Base-by-base conservation (phyloP, 2,329 filamentous ascomycete genomes). In the Paecilomyces dactylethromorphus region DNA sequence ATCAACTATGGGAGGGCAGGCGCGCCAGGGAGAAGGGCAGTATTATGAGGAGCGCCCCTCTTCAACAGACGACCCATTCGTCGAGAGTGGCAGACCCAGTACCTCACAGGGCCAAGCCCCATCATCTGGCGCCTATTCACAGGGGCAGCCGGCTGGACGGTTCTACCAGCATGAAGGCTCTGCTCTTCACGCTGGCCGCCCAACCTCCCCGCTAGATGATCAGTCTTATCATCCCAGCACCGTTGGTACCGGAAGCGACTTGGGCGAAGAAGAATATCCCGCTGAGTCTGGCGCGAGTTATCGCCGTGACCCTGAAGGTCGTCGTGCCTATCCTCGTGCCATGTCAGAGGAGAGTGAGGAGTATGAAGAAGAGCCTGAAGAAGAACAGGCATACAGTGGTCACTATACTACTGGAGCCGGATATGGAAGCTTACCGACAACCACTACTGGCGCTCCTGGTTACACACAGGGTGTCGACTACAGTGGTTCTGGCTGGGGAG, bases 221-320 rank as follows among this genome's bases (percentile, higher is more conserved):
- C 74, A 63, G 56, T 73, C 79, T 21, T 83, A 80, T 63, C 80
- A 81, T 33, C 74, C 75, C 15, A 79, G 79, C 59, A 77, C 74
- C 22, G 75, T 45, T 18, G 39, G 71, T 58, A 72, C 72, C 58
- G 76, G 76, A 60, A 88, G 84, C 59, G 87, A 89, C 71, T 81
- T 80, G 64, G 82, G 81, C 61, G 87, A 86, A 67, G 88, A 89
- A 72, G 88, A 92, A 73, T 92, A 89, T 73, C 81, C 84, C 61
- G 82, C 85, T 64, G 85, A 88, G 69, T 78, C 79, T 32, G 76
- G 83, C 58, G 86, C 85, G 61, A 81, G 84, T 64, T 85, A 86
- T 65, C 78, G 84, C 58, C 81, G 80, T 57, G 87, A 89, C 72
- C 77, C 79, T 33, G 80, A 83, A 57, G 87, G 87, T 57, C 81